phyloP scores from a whole-genome alignment of 805 yeast genomes.

The Saturnispora kantuleensis region DNA sequence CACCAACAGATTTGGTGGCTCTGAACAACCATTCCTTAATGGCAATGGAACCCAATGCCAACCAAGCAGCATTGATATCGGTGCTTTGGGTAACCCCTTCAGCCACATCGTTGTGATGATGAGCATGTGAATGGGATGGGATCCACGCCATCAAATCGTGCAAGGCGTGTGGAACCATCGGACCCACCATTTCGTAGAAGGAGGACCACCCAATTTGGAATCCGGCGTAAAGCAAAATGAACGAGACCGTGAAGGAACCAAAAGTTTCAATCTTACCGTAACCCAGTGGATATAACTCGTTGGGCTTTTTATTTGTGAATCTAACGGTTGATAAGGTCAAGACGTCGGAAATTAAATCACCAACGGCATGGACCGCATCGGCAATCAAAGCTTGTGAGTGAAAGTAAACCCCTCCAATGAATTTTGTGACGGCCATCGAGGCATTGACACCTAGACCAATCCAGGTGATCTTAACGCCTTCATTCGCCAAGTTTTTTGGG shows the following conservation, averaged over 20 bases:
- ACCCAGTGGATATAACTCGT: conserved; percentile 65
- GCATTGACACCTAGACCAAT: conserved; percentile 78
- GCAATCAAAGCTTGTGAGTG: conserved; percentile 93
- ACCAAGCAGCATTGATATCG: conserved; percentile 90
- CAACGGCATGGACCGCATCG: conserved; percentile 87
- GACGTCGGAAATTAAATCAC: conserved; percentile 84
- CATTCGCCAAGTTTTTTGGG: conserved; percentile 46
- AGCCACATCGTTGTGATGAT: conserved; percentile 22
- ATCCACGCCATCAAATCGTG: conserved; percentile 43
- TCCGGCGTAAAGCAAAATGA: conserved; percentile 79
- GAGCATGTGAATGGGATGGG: conserved; percentile 47
- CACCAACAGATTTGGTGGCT: conserved; percentile 75
- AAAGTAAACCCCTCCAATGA: conserved; percentile 81
- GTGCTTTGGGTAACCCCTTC: conserved; percentile 32
- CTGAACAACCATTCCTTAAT: conserved; percentile 83
- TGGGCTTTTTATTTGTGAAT: conserved; percentile 53
- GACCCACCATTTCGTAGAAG: conserved; percentile 55
- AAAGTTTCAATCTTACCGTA: conserved; percentile 89
- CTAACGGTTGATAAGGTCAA: conserved; percentile 84
- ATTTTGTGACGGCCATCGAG: conserved; percentile 79
- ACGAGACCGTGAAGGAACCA: conserved; percentile 83
- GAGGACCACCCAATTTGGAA: conserved; percentile 85
- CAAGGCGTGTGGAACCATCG: conserved; percentile 51
- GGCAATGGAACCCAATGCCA: conserved; percentile 80
- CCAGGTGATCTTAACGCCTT: conserved; percentile 91